Conservation (phyloP, 306 rosid species). For the Begonia masoniana region DNA sequence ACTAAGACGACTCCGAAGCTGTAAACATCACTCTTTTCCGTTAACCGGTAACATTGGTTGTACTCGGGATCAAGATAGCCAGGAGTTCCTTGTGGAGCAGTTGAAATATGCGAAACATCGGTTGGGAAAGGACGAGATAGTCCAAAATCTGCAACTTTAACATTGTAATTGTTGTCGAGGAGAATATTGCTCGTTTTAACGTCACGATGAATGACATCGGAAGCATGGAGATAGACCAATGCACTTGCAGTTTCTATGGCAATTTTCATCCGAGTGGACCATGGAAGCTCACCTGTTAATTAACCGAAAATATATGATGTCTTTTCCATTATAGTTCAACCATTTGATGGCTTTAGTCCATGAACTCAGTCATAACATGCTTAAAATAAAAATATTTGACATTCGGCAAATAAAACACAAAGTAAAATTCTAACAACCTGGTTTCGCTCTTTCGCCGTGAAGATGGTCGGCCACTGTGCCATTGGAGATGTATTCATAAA, state of each 20-base stretch:
- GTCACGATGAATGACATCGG: constrained; percentile 67
- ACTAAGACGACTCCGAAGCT: constrained; percentile 80
- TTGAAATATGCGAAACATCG: constrained; percentile 53
- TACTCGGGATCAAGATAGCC: constrained; percentile 91
- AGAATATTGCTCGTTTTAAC: constrained; percentile 79
- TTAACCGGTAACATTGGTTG: constrained; percentile 66
- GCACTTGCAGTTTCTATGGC: constrained; percentile 76
- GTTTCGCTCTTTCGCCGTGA: constrained; percentile 42
- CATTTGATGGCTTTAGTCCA: too few species aligned
- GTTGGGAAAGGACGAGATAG: constrained; percentile 71
- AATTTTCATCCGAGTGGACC: constrained; percentile 52
- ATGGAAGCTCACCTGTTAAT: constrained; percentile 21
- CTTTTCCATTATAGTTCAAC: too few species aligned
- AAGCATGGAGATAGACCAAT: constrained; percentile 63
- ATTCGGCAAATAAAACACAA: too few species aligned
- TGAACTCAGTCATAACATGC: too few species aligned
- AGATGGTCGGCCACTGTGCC: constrained; percentile 88
- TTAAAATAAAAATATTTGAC: too few species aligned
- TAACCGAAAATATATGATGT: too few species aligned
- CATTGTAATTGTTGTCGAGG: constrained; percentile 40
- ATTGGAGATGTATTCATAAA: constrained; percentile 62
- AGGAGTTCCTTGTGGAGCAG: constrained; percentile 93
- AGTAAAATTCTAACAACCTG: constrained; percentile 4
- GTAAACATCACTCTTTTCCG: constrained; percentile 65
- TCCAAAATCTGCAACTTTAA: constrained; percentile 88